Evolutionary conservation across 768 basidiomycete genomes (phyloP).

Genomic region (Mycena galericulata): DNA sequence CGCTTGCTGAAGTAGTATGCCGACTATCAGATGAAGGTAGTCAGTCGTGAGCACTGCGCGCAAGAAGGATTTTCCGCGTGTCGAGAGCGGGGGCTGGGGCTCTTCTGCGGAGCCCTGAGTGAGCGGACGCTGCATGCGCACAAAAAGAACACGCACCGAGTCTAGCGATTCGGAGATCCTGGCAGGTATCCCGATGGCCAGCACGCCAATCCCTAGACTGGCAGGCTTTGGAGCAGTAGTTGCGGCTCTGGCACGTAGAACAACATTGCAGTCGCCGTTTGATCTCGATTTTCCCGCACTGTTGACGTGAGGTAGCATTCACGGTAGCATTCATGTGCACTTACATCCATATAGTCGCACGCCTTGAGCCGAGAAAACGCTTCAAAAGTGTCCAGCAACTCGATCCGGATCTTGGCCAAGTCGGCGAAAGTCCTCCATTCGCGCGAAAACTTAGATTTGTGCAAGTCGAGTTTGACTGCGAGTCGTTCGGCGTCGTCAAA

Average conservation of each 20-base stretch:
- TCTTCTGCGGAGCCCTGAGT: too few species aligned
- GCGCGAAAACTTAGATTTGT: background rate
- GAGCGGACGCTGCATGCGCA: too few species aligned
- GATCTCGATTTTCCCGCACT: background rate
- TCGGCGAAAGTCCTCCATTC: background rate
- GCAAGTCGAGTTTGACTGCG: background rate
- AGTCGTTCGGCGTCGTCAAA: background rate
- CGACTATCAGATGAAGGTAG: background rate
- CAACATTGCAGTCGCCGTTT: background rate
- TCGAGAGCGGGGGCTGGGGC: background rate
- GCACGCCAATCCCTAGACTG: background rate
- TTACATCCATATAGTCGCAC: background rate
- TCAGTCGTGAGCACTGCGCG: background rate
- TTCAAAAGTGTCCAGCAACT: background rate
- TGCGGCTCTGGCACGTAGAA: background rate
- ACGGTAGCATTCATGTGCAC: background rate
- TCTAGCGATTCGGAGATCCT: background rate
- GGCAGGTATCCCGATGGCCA: background rate
- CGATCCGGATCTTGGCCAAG: background rate
- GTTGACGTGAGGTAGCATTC: background rate
- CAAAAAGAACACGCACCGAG: too few species aligned
- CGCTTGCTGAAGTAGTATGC: background rate
- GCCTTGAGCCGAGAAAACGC: background rate
- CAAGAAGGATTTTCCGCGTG: background rate
- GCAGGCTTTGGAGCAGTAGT: conserved; percentile 1